Evolutionary conservation across 352 stramenopile species (phyloP).

Genomic region (Pythium myriotylum): DNA sequence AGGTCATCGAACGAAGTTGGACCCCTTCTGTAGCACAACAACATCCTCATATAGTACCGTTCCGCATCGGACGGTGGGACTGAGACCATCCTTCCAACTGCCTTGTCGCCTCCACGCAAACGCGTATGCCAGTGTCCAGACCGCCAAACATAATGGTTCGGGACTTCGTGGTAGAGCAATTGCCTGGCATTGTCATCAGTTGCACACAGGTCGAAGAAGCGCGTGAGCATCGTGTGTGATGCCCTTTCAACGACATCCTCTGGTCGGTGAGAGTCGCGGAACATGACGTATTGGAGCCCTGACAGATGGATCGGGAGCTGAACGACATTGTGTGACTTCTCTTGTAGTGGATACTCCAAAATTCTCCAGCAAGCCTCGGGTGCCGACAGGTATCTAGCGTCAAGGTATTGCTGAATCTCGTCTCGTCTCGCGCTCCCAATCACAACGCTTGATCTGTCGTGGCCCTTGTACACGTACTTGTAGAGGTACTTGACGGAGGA

Average conservation of each 20-base stretch:
- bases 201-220: neutral
- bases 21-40: constrained; percentile 21
- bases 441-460: neutral
- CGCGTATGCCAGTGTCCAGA: neutral
- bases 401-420: neutral
- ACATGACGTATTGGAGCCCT: neutral
- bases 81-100: constrained; percentile 28
- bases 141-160: neutral
- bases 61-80: constrained; percentile 26
- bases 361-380: neutral
- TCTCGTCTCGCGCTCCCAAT: neutral
- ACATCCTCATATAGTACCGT: constrained; percentile 30
- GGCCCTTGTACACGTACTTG: constrained; percentile 63
- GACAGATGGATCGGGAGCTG: neutral
- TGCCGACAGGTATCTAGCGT: neutral
- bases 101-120: neutral
- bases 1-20: constrained; percentile 34
- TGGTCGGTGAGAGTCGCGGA: too few species aligned
- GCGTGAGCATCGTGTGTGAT: neutral
- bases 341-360: neutral
- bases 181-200: neutral
- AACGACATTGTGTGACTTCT: neutral
- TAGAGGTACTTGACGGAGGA: constrained; percentile 53
- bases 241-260: too few species aligned
- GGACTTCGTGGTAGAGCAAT: neutral